Base-by-base conservation (phyloP, 108 stramenopile genomes). In the Cyclotella baltica region DNA sequence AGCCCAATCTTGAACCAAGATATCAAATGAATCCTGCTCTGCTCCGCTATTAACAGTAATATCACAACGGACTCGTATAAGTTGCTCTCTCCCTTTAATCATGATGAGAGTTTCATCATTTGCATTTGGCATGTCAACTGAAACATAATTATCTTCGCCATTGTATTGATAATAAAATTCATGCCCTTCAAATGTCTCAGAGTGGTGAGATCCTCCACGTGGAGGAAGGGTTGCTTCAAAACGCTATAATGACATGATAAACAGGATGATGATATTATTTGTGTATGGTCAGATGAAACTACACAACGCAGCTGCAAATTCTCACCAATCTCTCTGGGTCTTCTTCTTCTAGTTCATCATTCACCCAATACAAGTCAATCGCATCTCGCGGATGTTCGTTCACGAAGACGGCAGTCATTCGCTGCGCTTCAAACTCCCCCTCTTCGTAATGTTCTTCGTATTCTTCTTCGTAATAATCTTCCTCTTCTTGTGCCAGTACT, bases 321-420 rank as follows among this genome's bases (percentile, higher is more conserved):
- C 77, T 31, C 47, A 70, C 62, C 25, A 70, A 34, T 59, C 62
- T 53, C 16, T 46, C 58, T 3, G 75, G 75, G 30, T 76, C 55
- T 56, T 74, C 80, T n/a, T 62, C 50, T 3, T 15, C n/a, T 27
- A 33, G 0, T 0, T 38, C 53, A 11, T 68, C 75, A 59, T 81
- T 77, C 30, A 80, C 78, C 83, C 83, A 84, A n/a, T 53, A 84
- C 22, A 84, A 22, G 9, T 73, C 79, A 31, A 83, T 67, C 20
- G 53, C n/a, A 19, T 46, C 22, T 15, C 68, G 47, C 13, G 83
- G 83, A n/a, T 75, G 59, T 52, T 76, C 55, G 50, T 13, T 10
- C 40, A 43, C 6, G 40, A 43, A 43, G 40, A 43, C 13, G 10
- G 6, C 40, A 43, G 40, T 43, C 40, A 13, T 43, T 10, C 40